These are phyloP conservation scores for Pisolithus microcarpus DNA, from an alignment of 768 basidiomycete genomes.

Conservation along the genomic window DNA sequence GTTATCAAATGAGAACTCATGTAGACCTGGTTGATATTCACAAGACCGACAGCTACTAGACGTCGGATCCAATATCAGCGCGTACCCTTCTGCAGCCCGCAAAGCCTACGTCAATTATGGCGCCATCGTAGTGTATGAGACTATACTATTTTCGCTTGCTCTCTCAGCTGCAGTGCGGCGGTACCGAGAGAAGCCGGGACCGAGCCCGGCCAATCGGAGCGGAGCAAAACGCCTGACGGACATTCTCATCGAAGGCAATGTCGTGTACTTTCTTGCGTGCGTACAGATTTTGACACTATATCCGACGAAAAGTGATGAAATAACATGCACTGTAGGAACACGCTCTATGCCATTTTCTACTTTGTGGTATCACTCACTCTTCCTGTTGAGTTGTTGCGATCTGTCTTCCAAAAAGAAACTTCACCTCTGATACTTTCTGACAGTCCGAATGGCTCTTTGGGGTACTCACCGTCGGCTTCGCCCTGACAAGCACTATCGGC, in stretches of 20 bases:
- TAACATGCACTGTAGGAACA: neutral
- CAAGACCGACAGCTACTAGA: neutral
- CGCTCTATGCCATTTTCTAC: neutral
- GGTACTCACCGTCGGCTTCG: neutral
- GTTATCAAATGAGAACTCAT: neutral
- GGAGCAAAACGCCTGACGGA: neutral
- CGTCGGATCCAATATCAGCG: neutral
- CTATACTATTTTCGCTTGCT: neutral
- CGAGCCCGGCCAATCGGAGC: neutral
- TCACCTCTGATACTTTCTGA: neutral
- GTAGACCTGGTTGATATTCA: too few relatives aligned
- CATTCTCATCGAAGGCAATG: neutral
- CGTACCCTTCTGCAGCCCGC: neutral
- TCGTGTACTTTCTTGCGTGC: neutral
- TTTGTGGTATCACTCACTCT: neutral
- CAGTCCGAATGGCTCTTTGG: neutral
- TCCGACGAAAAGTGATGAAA: neutral
- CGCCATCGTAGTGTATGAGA: neutral
- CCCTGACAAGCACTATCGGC: neutral
- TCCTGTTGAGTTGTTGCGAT: neutral
- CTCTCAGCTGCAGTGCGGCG: neutral
- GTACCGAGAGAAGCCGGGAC: neutral
- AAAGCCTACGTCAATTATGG: neutral
- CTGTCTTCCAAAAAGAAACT: neutral
- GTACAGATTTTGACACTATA: neutral